These are phyloP conservation scores for Leptographium procerum DNA, from an alignment of 2,329 filamentous ascomycete species.

Conservation along the genomic window DNA sequence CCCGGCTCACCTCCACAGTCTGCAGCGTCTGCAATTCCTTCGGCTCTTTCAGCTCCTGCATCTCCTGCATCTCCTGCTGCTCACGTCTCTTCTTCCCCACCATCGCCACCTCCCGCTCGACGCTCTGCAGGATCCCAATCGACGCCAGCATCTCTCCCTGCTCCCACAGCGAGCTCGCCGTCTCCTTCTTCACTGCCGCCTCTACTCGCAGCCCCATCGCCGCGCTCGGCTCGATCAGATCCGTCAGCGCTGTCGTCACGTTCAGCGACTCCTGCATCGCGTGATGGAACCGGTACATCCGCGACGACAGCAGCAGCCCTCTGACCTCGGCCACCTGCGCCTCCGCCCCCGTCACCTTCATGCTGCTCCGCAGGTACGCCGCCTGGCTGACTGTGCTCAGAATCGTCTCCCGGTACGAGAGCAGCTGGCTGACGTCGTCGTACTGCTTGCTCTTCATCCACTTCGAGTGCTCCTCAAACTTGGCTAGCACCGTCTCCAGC, in stretches of 20 bases:
- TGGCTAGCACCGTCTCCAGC: conserved; percentile 47
- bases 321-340: conserved; percentile 63
- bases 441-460: conserved; percentile 61
- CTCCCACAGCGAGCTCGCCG: conserved; percentile 86
- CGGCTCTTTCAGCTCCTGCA: too few relatives aligned
- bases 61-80: conserved; percentile 23
- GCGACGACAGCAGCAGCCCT: conserved; percentile 63
- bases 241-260: conserved; percentile 70
- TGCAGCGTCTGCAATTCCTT: too few relatives aligned
- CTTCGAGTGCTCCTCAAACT: conserved; percentile 51
- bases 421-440: conserved; percentile 52
- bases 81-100: neutral
- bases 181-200: conserved; percentile 66
- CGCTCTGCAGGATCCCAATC: conserved; percentile 73
- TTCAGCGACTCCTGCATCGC: conserved; percentile 80
- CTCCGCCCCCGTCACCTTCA: conserved; percentile 50
- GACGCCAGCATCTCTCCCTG: conserved; percentile 83
- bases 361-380: conserved; percentile 45
- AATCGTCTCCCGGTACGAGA: conserved; percentile 73
- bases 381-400: conserved; percentile 70
- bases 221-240: conserved; percentile 59
- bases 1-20: conserved; percentile 57
- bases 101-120: too few relatives aligned
- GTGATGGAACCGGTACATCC: conserved; percentile 67
- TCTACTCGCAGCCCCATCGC: conserved; percentile 65